Evolutionary conservation across 2,329 filamentous ascomycete species (phyloP).

Genomic region (Calonectria montana): DNA sequence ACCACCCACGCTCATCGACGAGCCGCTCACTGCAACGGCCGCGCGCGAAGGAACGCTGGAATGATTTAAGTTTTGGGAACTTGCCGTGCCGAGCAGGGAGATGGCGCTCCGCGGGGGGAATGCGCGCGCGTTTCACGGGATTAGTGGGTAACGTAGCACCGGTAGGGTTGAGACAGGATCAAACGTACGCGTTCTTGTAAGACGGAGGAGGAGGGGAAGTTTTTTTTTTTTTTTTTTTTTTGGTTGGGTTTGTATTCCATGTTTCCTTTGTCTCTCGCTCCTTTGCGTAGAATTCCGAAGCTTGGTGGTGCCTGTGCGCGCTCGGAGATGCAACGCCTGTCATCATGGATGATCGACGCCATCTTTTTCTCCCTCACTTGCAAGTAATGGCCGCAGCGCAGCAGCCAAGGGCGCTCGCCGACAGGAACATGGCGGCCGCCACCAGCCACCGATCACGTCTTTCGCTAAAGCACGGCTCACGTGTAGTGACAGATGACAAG

Average conservation of each 20-base stretch:
- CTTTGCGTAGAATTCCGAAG: background rate
- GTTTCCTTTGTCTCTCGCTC: background rate
- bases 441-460: slow-evolving; percentile 4
- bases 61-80: background rate
- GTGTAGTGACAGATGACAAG: background rate
- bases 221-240: background rate
- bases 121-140: slow-evolving; percentile 1
- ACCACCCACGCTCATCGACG: background rate
- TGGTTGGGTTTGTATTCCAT: background rate
- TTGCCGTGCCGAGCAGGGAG: background rate
- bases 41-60: background rate
- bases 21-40: background rate
- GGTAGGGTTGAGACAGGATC: slow-evolving; percentile 6
- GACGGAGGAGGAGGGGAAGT: background rate
- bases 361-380: background rate
- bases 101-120: background rate
- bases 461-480: background rate
- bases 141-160: background rate
- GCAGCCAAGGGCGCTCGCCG: background rate
- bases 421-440: slow-evolving; percentile 4
- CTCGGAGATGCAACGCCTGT: background rate
- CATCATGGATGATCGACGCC: background rate
- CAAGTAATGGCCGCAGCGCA: background rate
- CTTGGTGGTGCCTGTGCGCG: background rate
- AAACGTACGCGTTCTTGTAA: background rate